These are phyloP conservation scores for Scheffersomyces parashehatae DNA, from an alignment of 1,139 yeast genomes.

Conservation along the genomic window DNA sequence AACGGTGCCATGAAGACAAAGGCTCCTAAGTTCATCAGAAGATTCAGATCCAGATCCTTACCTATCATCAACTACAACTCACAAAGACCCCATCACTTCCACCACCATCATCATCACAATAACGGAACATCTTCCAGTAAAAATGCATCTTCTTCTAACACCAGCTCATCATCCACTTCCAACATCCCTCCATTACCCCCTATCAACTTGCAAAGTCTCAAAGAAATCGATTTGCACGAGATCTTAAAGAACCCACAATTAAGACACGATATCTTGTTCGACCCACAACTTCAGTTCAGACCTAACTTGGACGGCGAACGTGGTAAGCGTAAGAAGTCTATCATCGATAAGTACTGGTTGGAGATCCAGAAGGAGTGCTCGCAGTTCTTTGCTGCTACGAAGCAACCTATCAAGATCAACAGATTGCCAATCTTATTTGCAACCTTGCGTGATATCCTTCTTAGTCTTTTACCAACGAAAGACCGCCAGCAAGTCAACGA, in stretches of 20 bases:
- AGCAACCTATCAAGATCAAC: constrained; percentile 36
- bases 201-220: constrained; percentile 76
- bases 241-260: constrained; percentile 89
- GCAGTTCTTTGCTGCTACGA: constrained; percentile 32
- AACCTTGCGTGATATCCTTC: constrained; percentile 74
- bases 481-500: constrained; percentile 72
- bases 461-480: constrained; percentile 74
- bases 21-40: constrained; percentile 40
- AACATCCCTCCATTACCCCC: constrained; percentile 64
- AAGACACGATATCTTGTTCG: constrained; percentile 89
- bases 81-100: constrained; percentile 19
- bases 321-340: constrained; percentile 72
- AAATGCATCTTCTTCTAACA: constrained; percentile 6
- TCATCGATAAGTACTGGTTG: constrained; percentile 82
- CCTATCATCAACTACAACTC: constrained; percentile 43
- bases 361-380: constrained; percentile 66
- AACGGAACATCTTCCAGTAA: constrained; percentile 8
- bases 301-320: constrained; percentile 92
- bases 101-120: constrained; percentile 14
- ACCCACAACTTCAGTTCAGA: constrained; percentile 88
- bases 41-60: constrained; percentile 43
- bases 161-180: constrained; percentile 9
- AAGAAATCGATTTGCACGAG: constrained; percentile 86
- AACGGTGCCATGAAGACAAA: constrained; percentile 18
- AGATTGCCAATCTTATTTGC: constrained; percentile 68